Percentiles rank a stretch among this genome's conserved stretches.
phyloP scores from a whole-genome alignment of 306 rosid species.

The Prunus mume region DNA sequence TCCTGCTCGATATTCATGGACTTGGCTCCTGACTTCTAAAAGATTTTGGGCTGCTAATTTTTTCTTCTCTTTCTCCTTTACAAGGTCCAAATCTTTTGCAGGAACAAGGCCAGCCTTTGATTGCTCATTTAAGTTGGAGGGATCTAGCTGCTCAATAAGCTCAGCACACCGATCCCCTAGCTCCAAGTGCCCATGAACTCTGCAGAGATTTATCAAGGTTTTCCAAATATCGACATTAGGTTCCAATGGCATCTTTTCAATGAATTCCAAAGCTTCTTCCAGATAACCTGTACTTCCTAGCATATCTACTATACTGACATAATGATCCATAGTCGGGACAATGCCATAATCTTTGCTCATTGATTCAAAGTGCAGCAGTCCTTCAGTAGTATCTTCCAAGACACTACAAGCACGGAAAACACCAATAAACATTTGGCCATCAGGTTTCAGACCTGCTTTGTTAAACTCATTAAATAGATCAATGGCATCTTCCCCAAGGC shows the following conservation, averaged over 20 bases:
- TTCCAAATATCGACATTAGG: slow-evolving; percentile 62
- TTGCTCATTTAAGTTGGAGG: slow-evolving; percentile 55
- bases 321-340: slow-evolving; percentile 56
- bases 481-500: slow-evolving; percentile 68
- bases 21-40: slow-evolving; percentile 34
- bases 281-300: slow-evolving; percentile 65
- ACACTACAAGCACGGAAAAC: slow-evolving; percentile 60
- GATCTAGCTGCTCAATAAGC: slow-evolving; percentile 58
- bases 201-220: slow-evolving; percentile 71
- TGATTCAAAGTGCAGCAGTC: slow-evolving; percentile 66
- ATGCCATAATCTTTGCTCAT: slow-evolving; percentile 68
- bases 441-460: slow-evolving; percentile 56
- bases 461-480: slow-evolving; percentile 68
- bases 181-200: slow-evolving; percentile 66
- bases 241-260: slow-evolving; percentile 64
- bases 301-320: slow-evolving; percentile 67
- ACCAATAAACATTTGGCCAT: slow-evolving; percentile 61
- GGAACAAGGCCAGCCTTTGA: slow-evolving; percentile 72
- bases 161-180: slow-evolving; percentile 75
- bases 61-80: slow-evolving; percentile 58
- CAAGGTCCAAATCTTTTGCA: slow-evolving; percentile 45
- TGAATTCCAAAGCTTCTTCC: slow-evolving; percentile 75
- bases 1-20: no score
- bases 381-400: slow-evolving; percentile 60
- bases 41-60: slow-evolving; percentile 51